Evolutionary conservation across 345 rosid genomes (phyloP), one percentile per base, ranked within the genome.

Genomic region (Gossypium australe): DNA sequence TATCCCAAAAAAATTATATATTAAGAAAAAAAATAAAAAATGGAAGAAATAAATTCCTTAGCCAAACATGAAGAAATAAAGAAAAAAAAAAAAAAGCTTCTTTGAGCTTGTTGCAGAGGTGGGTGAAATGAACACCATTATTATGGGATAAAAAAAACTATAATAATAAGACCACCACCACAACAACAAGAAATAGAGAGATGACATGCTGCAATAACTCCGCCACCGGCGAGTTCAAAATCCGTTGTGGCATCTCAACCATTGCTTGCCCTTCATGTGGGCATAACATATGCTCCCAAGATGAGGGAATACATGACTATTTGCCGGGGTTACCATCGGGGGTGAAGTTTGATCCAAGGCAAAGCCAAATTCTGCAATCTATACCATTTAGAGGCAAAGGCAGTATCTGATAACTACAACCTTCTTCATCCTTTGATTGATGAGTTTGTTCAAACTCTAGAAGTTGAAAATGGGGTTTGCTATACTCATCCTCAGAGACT

Each of bases 301-400:
- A 88, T 77, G 84, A 78, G 51, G 87, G 86, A 14, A 86, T 91
- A 67, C 84, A 87, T 49, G 92, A 89, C 38, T 34, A 34, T 78
- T 78, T 94, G 75, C 95, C 89, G 48, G 92, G 98, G 17, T 75
- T 94, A 56, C 98, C 98, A 2, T 92, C 97, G 0, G 98, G 98
- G 66, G 98, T 91, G 77, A 94, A 90, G 72, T 94, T 94, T 45
- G 97, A 94, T 75, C 60, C 61, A 3, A 57, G 27, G 24, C 27
- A 57, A 11, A 25, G 22, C 12, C 27, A 57, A 57, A 57, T 20
- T 57, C 61, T 57, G 20, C 13, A 57, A 25, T 34, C 38, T 34
- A 34, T 34, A 34, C 38, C 61, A 57, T 57, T 10, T 57, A 20
- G 29, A 3, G 71, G 96, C 96, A 0, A 94, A 94, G 80, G 84